A percentile compares a stretch with the other conserved stretches of the same genome.
These are phyloP conservation scores for Suillus bovinus DNA, from an alignment of 768 basidiomycete species.

Conservation along the genomic window DNA sequence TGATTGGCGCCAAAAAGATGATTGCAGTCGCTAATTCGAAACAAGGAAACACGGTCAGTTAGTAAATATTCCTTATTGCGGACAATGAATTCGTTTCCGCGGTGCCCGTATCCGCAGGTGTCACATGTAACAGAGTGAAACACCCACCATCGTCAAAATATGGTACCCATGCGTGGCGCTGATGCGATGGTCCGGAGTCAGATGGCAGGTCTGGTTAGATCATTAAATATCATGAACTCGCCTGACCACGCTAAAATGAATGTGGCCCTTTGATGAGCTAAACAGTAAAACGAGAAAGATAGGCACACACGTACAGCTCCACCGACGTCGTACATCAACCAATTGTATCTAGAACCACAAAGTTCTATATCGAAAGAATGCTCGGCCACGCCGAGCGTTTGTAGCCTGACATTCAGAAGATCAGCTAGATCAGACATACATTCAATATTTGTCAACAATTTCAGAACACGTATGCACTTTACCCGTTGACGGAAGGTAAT, in stretches of 20 bases:
- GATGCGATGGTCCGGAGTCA: conserved; percentile 20
- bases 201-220: conserved; percentile 13
- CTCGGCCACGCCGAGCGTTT: conserved; percentile 79
- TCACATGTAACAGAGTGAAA: conserved; percentile 12
- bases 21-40: conserved; percentile 65
- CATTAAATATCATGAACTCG: conserved; percentile 29
- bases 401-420: conserved; percentile 75
- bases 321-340: conserved; percentile 84
- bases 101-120: conserved; percentile 4
- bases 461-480: conserved; percentile 14
- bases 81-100: background rate
- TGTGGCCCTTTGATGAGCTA: conserved; percentile 1
- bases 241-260: conserved; percentile 57
- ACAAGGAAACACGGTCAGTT: conserved; percentile 6
- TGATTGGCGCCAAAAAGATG: conserved; percentile 85
- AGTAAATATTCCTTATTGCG: conserved; percentile 4
- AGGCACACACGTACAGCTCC: conserved; percentile 59
- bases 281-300: conserved; percentile 10
- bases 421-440: conserved; percentile 49
- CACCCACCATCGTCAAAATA: conserved; percentile 81
- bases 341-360: conserved; percentile 63
- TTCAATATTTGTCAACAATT: conserved; percentile 6
- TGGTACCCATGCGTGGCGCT: conserved; percentile 82
- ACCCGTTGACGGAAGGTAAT: conserved; percentile 76
- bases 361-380: conserved; percentile 70